phyloP scores from a whole-genome alignment of 805 yeast species.

The Suhomyces sp. region DNA sequence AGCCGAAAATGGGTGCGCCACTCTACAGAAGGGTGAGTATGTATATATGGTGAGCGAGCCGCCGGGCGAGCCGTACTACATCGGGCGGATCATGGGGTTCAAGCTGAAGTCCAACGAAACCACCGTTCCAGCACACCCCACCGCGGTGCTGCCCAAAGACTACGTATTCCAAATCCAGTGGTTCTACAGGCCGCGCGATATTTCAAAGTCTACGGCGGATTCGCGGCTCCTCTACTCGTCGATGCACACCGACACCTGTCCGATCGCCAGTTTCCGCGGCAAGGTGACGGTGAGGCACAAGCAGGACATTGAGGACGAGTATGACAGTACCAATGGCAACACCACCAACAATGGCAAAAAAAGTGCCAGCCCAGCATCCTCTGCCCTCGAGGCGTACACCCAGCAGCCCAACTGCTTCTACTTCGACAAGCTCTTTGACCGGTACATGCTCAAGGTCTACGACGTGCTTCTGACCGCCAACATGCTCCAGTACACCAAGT shows the following conservation, averaged over 20 bases:
- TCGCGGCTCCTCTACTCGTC: conserved; percentile 79
- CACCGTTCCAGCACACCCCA: not conserved
- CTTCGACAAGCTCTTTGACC: conserved; percentile 80
- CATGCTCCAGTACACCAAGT: conserved; percentile 33
- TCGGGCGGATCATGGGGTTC: conserved; percentile 82
- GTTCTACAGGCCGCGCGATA: conserved; percentile 88
- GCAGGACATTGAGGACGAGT: conserved; percentile 55
- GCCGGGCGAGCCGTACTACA: conserved; percentile 89
- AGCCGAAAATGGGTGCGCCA: conserved; percentile 4
- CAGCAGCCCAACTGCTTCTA: conserved; percentile 69
- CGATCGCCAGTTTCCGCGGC: conserved; percentile 73
- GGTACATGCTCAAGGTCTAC: conserved; percentile 79
- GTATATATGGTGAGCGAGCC: conserved; percentile 88
- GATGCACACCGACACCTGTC: conserved; percentile 82
- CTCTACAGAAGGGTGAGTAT: conserved; percentile 54
- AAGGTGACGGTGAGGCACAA: conserved; percentile 65
- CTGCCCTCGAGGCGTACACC: conserved; percentile 48
- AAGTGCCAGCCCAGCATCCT: conserved; percentile 8
- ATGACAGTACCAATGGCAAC: not conserved
- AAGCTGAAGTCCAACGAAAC: conserved; percentile 13
- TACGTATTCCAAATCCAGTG: conserved; percentile 75
- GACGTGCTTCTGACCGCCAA: conserved; percentile 65
- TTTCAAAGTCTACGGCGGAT: conserved; percentile 63
- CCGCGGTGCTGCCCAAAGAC: conserved; percentile 45
- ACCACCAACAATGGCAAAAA: conserved; percentile 3